A percentile compares a stretch with the other conserved stretches of the same genome.
Evolutionary conservation across 148 eudicot species (phyloP).

Genomic region (Camellia lanceoleosa): DNA sequence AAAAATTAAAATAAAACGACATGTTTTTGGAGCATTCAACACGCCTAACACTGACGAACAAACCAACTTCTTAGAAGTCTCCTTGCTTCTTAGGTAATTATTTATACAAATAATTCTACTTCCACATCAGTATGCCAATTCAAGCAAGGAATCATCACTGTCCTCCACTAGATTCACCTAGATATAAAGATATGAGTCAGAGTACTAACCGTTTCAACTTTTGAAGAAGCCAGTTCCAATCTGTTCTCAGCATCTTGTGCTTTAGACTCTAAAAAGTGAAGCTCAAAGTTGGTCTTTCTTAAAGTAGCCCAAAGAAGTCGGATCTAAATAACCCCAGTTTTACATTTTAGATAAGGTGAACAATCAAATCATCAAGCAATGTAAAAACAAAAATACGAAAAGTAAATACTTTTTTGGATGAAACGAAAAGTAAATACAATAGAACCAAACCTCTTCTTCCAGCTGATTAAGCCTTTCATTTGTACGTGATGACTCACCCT

Average conservation of each 20-base stretch:
- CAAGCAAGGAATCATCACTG: neutral
- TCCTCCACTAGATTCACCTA: neutral
- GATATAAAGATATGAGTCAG: neutral
- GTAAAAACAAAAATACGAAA: constrained; percentile 8
- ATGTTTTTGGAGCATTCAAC: too few relatives aligned
- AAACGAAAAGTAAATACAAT: neutral
- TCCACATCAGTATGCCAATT: neutral
- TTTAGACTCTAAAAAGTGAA: constrained; percentile 43
- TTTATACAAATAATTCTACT: neutral
- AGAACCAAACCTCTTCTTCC: constrained; percentile 60
- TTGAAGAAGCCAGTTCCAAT: constrained; percentile 42
- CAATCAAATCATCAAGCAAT: constrained; percentile 21
- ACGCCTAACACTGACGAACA: too few relatives aligned
- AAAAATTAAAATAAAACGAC: too few relatives aligned
- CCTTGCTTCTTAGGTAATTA: too few relatives aligned
- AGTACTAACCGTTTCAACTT: constrained; percentile 52
- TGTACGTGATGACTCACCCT: constrained; percentile 38
- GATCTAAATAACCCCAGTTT: constrained; percentile 43
- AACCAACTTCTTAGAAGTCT: too few relatives aligned
- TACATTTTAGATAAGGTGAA: constrained; percentile 17
- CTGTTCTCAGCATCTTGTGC: constrained; percentile 55
- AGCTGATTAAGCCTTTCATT: constrained; percentile 42
- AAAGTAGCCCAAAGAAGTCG: constrained; percentile 56
- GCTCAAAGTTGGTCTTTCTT: constrained; percentile 58
- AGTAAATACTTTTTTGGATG: neutral